These are phyloP conservation scores for Zasmidium citrigriseum DNA, from an alignment of 2,329 filamentous ascomycete genomes.

Conservation along the genomic window DNA sequence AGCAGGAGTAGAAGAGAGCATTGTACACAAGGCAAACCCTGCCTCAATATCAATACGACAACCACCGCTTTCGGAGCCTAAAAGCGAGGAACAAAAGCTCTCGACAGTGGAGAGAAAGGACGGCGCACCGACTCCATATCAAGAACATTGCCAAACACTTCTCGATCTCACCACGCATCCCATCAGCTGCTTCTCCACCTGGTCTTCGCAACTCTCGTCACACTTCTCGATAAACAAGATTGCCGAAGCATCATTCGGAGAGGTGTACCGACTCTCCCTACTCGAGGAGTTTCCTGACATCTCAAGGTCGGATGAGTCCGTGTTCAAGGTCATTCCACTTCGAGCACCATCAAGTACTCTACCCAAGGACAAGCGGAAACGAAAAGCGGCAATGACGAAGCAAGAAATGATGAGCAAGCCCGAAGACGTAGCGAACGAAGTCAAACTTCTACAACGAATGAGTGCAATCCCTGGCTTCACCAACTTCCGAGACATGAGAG, in stretches of 20 bases:
- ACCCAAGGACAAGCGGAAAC: conserved; percentile 50
- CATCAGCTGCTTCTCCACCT: conserved; percentile 41
- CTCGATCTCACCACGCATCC: conserved; percentile 34
- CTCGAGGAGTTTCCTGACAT: conserved; percentile 30
- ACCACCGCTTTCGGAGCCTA: too few relatives aligned
- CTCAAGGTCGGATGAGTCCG: conserved; percentile 42
- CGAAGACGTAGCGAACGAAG: conserved; percentile 48
- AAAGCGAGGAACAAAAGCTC: too few relatives aligned
- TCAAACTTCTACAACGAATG: conserved; percentile 58
- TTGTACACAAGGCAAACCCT: too few relatives aligned
- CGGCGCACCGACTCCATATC: conserved; percentile 19
- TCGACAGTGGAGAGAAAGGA: not conserved
- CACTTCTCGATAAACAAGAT: conserved; percentile 59
- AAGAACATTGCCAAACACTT: conserved; percentile 29
- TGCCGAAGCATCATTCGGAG: conserved; percentile 66
- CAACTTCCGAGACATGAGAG: conserved; percentile 59
- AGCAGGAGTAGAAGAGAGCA: too few relatives aligned
- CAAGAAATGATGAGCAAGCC: conserved; percentile 48
- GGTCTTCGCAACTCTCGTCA: conserved; percentile 42
- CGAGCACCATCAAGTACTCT: conserved; percentile 41
- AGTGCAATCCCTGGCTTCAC: conserved; percentile 64
- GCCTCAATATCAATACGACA: too few relatives aligned
- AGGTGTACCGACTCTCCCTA: conserved; percentile 61
- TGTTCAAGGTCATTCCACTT: conserved; percentile 50
- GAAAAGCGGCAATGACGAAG: conserved; percentile 45